A percentile compares a stretch with the other conserved stretches of the same genome.
These are phyloP conservation scores for Eucalyptus cladocalyx DNA, from an alignment of 345 rosid species.

Conservation along the genomic window DNA sequence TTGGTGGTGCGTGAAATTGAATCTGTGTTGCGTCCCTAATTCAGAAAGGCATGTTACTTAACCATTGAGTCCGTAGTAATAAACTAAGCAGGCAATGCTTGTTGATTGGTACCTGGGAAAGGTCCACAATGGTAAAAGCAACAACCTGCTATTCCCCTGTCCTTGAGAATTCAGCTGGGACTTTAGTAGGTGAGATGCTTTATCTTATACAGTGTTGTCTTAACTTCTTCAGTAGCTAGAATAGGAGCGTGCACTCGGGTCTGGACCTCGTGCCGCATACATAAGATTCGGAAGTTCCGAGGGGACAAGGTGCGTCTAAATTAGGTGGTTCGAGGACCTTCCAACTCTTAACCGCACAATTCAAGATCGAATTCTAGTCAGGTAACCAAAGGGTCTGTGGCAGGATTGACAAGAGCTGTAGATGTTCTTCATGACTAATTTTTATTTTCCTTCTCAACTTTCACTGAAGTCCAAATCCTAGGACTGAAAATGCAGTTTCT, in stretches of 20 bases:
- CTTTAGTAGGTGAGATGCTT: not conserved
- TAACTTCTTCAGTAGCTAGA: not conserved
- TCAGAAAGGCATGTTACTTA: not conserved
- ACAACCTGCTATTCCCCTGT: not conserved
- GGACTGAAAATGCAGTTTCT: not conserved
- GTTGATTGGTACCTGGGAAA: not conserved
- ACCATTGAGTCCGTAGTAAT: not conserved
- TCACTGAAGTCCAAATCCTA: not conserved
- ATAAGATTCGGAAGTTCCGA: not conserved
- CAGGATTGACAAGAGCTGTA: not conserved
- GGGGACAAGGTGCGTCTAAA: not conserved
- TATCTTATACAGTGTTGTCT: not conserved
- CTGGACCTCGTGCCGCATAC: rapidly evolving
- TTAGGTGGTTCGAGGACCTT: not conserved
- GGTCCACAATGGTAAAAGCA: not conserved
- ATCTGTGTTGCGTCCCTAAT: not conserved
- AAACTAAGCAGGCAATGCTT: not conserved
- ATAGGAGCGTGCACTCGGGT: not conserved
- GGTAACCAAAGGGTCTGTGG: not conserved
- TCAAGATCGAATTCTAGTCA: not conserved
- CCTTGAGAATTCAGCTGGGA: not conserved
- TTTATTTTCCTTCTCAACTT: not conserved
- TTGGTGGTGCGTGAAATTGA: not conserved
- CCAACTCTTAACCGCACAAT: not conserved
- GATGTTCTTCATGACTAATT: not conserved